Evolutionary conservation across 2,329 filamentous ascomycete species (phyloP), one percentile per base, ranked within the genome.

Genomic region (Alternaria gansuensis): DNA sequence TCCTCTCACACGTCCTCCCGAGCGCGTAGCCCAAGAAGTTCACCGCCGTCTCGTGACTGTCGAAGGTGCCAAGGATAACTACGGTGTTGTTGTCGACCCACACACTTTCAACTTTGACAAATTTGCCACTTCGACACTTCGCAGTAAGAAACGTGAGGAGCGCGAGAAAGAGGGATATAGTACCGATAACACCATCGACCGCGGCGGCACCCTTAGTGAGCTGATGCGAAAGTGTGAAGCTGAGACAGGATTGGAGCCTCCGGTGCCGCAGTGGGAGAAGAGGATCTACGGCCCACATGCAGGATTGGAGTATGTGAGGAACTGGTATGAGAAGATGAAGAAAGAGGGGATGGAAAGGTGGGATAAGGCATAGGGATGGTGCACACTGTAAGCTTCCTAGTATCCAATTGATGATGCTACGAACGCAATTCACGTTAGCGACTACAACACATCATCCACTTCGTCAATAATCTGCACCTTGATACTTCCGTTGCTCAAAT

Each of bases 401-500:
- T 21, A 40, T 9, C 5, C 4, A 7, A 40, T 7, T 24, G 21
- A 14, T 14, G 11, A 40, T 24, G 24, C 11, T 24, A 21, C 21
- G 21, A 40, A 24, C 10, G 21, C 37, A 3, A 17, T 10, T 14
- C 14, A 3, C 14, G 3, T 40, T 14, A 7, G 11, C 11, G 5
- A 24, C 51, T 58, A 74, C 5, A 74, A 41, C 17, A 70, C 64
- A 23, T 71, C 60, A 0, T 76, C 71, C 7, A 63, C 59, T 4
- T 78, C 70, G 33, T 88, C 86, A 5, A 87, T 78, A 17, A 88
- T 83, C 57, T 87, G 83, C 3, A 88, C 83, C 70, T 88, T 88
- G 65, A 88, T 87, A 60, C 82, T 85, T 0, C 82, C 82, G 14
- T 83, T 83, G 2, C 72, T 78, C 17, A 81, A 63, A 70, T 88